Evolutionary conservation across 2,329 filamentous ascomycete genomes (phyloP).

Genomic region (Cryphonectria japonica): DNA sequence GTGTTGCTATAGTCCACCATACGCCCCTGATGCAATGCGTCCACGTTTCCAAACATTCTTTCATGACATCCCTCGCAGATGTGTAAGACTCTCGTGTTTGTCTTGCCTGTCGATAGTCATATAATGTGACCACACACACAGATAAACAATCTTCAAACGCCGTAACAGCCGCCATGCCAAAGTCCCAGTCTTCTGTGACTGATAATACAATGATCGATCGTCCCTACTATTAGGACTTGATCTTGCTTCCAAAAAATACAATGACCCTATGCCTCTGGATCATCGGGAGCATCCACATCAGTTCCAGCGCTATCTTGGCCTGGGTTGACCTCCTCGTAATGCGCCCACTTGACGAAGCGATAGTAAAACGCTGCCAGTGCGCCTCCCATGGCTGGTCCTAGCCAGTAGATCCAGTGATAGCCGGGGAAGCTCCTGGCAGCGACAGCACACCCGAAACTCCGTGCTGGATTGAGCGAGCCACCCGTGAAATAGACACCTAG

Average conservation of each 20-base stretch:
- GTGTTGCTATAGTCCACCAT: not conserved
- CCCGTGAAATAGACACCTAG: slow-evolving; percentile 45
- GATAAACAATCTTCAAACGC: not conserved
- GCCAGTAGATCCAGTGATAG: slow-evolving; percentile 51
- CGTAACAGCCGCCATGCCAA: not conserved
- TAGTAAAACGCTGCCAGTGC: slow-evolving; percentile 47
- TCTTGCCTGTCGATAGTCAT: not conserved
- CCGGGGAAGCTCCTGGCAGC: slow-evolving; percentile 41
- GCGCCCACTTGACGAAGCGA: slow-evolving; percentile 47
- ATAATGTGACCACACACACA: not conserved
- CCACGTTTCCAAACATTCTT: not conserved
- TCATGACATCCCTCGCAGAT: not conserved
- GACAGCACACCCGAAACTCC: slow-evolving; percentile 50
- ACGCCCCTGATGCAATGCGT: not conserved
- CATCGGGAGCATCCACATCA: not conserved
- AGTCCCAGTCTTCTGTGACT: not conserved
- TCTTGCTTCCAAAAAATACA: not conserved
- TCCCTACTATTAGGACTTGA: not conserved
- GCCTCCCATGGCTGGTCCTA: slow-evolving; percentile 49
- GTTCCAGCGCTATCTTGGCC: slow-evolving; percentile 39
- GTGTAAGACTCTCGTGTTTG: not conserved
- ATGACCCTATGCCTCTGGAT: not conserved
- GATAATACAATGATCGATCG: too few species aligned
- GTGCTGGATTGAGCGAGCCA: slow-evolving; percentile 46
- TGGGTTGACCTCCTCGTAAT: slow-evolving; percentile 47